A percentile compares a stretch with the other conserved stretches of the same genome.
These are phyloP conservation scores for Ramularia endophylla DNA, from an alignment of 2,329 filamentous ascomycete species.

Conservation along the genomic window DNA sequence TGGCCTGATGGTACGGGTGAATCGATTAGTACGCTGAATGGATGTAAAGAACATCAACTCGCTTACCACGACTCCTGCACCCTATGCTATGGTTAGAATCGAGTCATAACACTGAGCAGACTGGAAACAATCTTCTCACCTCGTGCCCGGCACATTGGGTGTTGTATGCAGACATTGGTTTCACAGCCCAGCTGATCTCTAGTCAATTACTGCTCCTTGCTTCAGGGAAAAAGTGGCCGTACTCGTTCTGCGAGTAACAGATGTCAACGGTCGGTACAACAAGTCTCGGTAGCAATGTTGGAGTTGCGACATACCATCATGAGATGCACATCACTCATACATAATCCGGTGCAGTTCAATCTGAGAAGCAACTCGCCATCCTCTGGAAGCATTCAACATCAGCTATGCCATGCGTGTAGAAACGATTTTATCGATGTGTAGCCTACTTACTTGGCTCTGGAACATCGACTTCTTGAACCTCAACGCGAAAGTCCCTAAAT, in stretches of 20 bases:
- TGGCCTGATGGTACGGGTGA: conserved; percentile 27
- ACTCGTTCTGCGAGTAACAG: no score
- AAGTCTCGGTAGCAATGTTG: no score
- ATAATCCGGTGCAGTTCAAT: conserved; percentile 54
- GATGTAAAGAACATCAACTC: no score
- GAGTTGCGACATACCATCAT: conserved; percentile 47
- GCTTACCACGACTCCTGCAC: conserved; percentile 48
- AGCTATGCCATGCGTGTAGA: no score
- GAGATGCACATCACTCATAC: conserved; percentile 53
- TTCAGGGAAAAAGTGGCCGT: no score
- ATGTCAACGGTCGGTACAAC: no score
- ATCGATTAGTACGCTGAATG: no score
- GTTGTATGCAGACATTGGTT: conserved; percentile 39
- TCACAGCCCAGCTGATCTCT: conserved; percentile 47
- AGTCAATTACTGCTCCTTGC: no score
- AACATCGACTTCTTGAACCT: conserved; percentile 44
- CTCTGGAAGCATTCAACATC: conserved; percentile 11
- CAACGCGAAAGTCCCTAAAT: conserved; percentile 44
- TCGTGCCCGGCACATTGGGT: conserved; percentile 40
- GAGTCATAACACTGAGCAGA: no score
- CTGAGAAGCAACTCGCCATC: conserved; percentile 50
- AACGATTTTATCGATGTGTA: no score
- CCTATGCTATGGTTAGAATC: no score
- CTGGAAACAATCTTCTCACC: no score
- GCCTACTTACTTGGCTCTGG: conserved; percentile 43